Conservation (phyloP, 371 early-diverging fungal species). For the Haplosporangium sp. region DNA sequence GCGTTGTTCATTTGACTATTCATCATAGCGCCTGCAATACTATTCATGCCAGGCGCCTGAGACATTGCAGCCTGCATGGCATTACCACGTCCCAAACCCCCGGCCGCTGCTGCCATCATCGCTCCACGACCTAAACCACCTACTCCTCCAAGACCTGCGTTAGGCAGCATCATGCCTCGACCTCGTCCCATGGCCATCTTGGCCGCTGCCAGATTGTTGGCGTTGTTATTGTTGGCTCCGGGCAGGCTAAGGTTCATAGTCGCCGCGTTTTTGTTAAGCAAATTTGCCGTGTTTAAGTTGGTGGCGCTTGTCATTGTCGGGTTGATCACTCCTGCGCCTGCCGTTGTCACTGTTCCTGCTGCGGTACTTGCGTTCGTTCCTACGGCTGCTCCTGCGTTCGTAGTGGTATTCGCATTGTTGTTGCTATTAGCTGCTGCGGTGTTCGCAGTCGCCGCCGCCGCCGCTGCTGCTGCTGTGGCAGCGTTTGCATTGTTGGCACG, state of each 20-base stretch:
- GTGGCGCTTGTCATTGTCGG: constrained; percentile 4
- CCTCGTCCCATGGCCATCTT: constrained; percentile 37
- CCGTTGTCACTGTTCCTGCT: no score
- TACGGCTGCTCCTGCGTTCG: no score
- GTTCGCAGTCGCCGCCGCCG: constrained; percentile 1
- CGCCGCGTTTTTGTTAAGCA: constrained; percentile 23
- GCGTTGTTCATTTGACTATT: constrained; percentile 12
- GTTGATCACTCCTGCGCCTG: background rate
- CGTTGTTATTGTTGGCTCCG: constrained; percentile 11
- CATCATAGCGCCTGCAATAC: constrained; percentile 5
- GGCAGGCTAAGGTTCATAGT: constrained; percentile 33
- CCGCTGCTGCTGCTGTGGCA: constrained; percentile 11
- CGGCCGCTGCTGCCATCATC: constrained; percentile 14
- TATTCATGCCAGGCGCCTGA: constrained; percentile 19
- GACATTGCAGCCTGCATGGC: constrained; percentile 18
- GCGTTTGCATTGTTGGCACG: constrained; percentile 8
- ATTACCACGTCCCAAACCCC: constrained; percentile 27
- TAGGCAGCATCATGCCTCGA: constrained; percentile 38
- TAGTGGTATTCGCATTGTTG: background rate
- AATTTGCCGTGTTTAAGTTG: constrained; percentile 3
- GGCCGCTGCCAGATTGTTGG: constrained; percentile 19
- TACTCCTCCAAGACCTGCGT: constrained; percentile 11
- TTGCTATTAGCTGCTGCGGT: background rate
- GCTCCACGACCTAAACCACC: constrained; percentile 37
- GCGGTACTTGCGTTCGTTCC: no score